Conservation (phyloP, 1,284 basidiomycete genomes). For the Pterulicium gracile region DNA sequence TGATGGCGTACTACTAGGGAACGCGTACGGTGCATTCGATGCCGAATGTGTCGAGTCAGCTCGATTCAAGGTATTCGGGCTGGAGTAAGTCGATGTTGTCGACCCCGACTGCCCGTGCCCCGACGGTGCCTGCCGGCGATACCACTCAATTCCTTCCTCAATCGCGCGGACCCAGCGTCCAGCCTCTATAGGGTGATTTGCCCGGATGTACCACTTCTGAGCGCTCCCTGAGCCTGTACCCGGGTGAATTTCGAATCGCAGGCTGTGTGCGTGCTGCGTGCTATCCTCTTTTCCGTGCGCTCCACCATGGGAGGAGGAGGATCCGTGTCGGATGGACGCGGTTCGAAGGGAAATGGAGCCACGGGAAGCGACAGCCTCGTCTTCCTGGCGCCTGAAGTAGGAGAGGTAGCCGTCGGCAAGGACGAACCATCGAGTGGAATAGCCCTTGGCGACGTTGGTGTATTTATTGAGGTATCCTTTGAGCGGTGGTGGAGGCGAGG, state of each 20-base stretch:
- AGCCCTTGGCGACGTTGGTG: conserved; percentile 84
- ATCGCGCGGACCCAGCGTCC: conserved; percentile 80
- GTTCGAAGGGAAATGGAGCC: conserved; percentile 87
- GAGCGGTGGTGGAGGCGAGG: conserved; percentile 48
- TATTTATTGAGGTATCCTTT: conserved; percentile 86
- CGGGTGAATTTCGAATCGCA: conserved; percentile 71
- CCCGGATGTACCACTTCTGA: conserved; percentile 87
- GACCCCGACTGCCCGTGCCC: not conserved
- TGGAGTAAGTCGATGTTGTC: not conserved
- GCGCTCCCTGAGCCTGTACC: not conserved
- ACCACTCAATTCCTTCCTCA: conserved; percentile 63
- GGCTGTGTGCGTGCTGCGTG: conserved; percentile 7
- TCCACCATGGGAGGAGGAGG: conserved; percentile 14
- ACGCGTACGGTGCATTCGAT: not conserved
- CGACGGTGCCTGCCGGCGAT: conserved; percentile 8
- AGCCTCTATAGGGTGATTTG: conserved; percentile 84
- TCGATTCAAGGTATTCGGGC: not conserved
- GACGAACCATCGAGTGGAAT: conserved; percentile 92
- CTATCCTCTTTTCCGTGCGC: not conserved
- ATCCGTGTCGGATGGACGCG: conserved; percentile 48
- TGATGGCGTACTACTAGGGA: not conserved
- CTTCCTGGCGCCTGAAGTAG: conserved; percentile 36
- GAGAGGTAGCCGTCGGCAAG: conserved; percentile 79
- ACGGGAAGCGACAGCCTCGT: conserved; percentile 51
- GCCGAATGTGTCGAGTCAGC: not conserved